phyloP scores from a whole-genome alignment of 768 basidiomycete species.

The Suillus subluteus region DNA sequence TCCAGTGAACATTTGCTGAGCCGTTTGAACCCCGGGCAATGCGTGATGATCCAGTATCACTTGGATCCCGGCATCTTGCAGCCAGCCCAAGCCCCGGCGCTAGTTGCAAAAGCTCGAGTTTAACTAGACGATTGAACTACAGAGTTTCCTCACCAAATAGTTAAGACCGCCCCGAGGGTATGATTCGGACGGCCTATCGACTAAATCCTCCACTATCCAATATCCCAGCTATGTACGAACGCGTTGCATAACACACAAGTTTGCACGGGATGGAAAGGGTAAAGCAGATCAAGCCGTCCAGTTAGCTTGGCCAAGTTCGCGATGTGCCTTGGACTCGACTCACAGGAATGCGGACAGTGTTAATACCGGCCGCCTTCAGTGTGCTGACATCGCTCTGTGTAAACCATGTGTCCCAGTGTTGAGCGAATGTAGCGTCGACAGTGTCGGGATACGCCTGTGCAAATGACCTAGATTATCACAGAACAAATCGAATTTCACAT shows the following conservation, averaged over 20 bases:
- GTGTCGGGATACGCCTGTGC: constrained; percentile 60
- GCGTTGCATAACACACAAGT: neutral
- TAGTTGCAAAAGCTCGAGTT: constrained; percentile 28
- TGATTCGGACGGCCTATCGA: constrained; percentile 60
- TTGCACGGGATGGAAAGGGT: neutral
- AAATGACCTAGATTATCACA: constrained; percentile 47
- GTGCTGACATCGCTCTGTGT: constrained; percentile 59
- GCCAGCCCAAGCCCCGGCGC: constrained; percentile 64
- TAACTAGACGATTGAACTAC: neutral
- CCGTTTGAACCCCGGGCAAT: constrained; percentile 67
- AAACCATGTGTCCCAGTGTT: constrained; percentile 81
- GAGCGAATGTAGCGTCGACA: constrained; percentile 58
- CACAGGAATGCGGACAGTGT: constrained; percentile 79
- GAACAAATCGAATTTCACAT: neutral
- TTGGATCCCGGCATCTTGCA: constrained; percentile 63
- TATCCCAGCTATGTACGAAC: constrained; percentile 63
- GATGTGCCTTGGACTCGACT: constrained; percentile 21
- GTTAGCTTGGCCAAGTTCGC: neutral
- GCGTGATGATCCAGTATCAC: constrained; percentile 75
- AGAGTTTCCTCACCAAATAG: constrained; percentile 54
- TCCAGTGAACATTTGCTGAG: constrained; percentile 70
- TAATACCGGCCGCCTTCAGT: constrained; percentile 61
- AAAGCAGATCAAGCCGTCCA: neutral
- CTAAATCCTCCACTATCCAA: constrained; percentile 79
- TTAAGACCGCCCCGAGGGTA: constrained; percentile 72